Base-by-base conservation (phyloP, 1,284 basidiomycete genomes). In the Pseudozyma thailandica region DNA sequence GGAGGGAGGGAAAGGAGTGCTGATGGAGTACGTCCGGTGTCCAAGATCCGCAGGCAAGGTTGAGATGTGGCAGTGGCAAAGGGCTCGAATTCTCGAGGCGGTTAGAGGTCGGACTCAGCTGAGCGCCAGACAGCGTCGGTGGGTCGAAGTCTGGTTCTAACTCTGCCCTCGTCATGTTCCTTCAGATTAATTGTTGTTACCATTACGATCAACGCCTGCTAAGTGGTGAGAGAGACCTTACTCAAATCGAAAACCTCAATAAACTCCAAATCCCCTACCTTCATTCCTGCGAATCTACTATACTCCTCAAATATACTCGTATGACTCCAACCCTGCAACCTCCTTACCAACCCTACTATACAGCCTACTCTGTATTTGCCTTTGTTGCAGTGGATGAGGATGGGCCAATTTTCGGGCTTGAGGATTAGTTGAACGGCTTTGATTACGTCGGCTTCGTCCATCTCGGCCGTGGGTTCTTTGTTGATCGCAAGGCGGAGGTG, bases 331-430 rank as follows among this genome's bases (percentile, higher is more conserved):
- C 79, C 74, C 37, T 82, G 81, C 27, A 82, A 46, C 31, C 77
- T 65, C 7, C 81, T 68, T 1, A 82, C 28, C 51, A 79, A 51
- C 2, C 78, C 81, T 0, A 78, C 77, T 12, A 82, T 49, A 50
- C 76, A 77, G 0, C 81, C 81, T 7, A 81, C 80, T 23, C 81
- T 59, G 47, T 81, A 80, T 50, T 80, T 79, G 41, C 80, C 81
- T 46, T 82, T 82, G 50, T 82, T 82, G 70, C 81, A 82, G 47
- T 82, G 81, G 21, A 82, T 66, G 26, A 82, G 62, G 23, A 80
- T 72, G 3, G 80, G 81, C 44, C 68, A 61, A 35, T 82, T 79
- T 7, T 54, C 41, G 21, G 56, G 57, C 49, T 77, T 68, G n/a
- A 80, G 47, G 9, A 81, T 63, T 31, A 68, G 44, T 28, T 55